Evolutionary conservation across 2,329 filamentous ascomycete genomes (phyloP).

Genomic region (Apiospora rasikravindrae): DNA sequence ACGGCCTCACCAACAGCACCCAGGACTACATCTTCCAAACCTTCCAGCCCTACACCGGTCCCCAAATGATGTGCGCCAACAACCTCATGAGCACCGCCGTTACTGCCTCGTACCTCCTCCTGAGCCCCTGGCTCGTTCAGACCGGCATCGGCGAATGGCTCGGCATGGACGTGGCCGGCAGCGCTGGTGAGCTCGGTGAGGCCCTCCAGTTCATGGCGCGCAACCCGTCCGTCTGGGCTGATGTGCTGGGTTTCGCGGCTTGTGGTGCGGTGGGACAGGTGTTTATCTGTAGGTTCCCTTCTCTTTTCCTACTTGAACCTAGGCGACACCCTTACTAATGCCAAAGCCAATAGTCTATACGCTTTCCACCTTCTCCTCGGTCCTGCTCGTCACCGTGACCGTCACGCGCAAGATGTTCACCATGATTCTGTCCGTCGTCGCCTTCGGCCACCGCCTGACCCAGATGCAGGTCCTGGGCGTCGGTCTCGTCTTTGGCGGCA

Average conservation of each 20-base stretch:
- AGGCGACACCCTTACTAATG: conserved; percentile 8
- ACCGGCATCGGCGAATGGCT: conserved; percentile 69
- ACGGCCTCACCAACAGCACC: conserved; percentile 94
- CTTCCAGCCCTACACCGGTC: conserved; percentile 82
- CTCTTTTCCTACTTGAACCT: neutral
- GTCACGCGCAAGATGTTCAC: conserved; percentile 99
- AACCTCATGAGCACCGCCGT: conserved; percentile 85
- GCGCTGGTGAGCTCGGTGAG: conserved; percentile 77
- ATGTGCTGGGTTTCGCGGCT: conserved; percentile 86
- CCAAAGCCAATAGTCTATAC: conserved; percentile 72
- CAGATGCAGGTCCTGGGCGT: conserved; percentile 95
- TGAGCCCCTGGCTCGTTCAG: conserved; percentile 79
- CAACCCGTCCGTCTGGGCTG: conserved; percentile 82
- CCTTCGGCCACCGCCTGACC: conserved; percentile 87
- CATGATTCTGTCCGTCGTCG: conserved; percentile 94
- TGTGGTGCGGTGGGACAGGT: conserved; percentile 94
- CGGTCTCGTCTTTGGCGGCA: conserved; percentile 89
- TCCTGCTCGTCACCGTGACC: conserved; percentile 93
- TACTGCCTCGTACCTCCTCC: conserved; percentile 75
- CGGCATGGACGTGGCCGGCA: conserved; percentile 67
- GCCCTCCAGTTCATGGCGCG: conserved; percentile 80
- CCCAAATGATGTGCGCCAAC: conserved; percentile 99
- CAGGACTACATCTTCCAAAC: conserved; percentile 91
- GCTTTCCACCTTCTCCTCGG: conserved; percentile 86
- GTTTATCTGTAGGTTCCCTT: conserved; percentile 75